Evolutionary conservation across 495 filamentous ascomycete genomes (phyloP), one percentile per base, ranked within the genome.

Genomic region (Aspergillus bertholletiae): DNA sequence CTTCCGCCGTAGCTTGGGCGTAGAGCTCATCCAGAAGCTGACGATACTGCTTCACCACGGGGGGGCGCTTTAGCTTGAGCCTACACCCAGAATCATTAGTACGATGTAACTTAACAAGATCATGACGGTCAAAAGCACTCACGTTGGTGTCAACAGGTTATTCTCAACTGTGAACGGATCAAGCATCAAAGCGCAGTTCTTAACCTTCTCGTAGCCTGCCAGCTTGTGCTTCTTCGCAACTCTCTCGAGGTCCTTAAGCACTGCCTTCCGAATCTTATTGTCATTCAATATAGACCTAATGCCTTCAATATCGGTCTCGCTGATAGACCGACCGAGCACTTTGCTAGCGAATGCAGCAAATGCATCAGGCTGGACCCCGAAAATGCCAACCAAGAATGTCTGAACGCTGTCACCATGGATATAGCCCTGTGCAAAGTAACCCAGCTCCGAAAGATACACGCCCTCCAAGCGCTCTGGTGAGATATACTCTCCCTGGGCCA

Each of bases 401-500:
- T 96, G 87, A 55, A 87, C 74, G 53, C 87, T 86, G 64, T 98
- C 94, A 35, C 94, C 94, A 69, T 98, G 93, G 28, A 97, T 89
- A 57, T 90, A 96, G 2, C 84, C 93, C 65, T 87, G 87, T 43
- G 84, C 80, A 21, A 97, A 74, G 52, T 89, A 83, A 55, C 80
- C 87, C 49, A 86, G 81, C 74, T 87, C 88, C 34, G 88, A 88
- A 53, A 96, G 80, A 67, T 91, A 89, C 17, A 95, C 84, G 73
- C 96, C 96, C 79, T 98, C 94, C 63, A 98, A 86, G 27, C 93
- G 89, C 75, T 98, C 94, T 22, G 94, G 94, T 26, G 92, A 97
- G 61, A 98, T 89, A 70, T 98, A 98, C 76, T 98, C 94, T 68
- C 94, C 94, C 69, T 98, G 94, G 0, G 94, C 88, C 40, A 98